These are phyloP conservation scores for Acanthamoeba lenticulata DNA, from an alignment of 208 protist species.

Conservation along the genomic window DNA sequence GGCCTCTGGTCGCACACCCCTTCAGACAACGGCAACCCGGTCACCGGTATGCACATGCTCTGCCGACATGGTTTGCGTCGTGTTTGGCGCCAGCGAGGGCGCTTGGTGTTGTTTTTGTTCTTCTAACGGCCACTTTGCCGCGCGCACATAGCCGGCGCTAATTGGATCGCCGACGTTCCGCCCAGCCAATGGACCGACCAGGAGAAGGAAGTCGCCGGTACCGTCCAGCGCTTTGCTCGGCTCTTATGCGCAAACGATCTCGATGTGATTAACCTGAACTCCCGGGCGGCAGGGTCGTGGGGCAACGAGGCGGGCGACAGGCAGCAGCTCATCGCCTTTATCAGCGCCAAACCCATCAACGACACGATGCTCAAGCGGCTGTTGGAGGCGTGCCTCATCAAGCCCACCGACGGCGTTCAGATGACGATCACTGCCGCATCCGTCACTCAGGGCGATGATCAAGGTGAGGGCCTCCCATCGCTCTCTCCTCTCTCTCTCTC, in stretches of 20 bases:
- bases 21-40: background rate
- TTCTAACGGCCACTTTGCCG: too few relatives aligned
- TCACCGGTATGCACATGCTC: background rate
- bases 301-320: background rate
- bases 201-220: background rate
- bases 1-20: slow-evolving; percentile 1
- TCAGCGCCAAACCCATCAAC: background rate
- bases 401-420: background rate
- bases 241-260: background rate
- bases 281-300: background rate
- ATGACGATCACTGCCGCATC: background rate
- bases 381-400: background rate
- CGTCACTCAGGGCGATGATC: background rate
- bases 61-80: background rate
- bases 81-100: too few relatives aligned
- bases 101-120: too few relatives aligned
- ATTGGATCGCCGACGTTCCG: background rate
- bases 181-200: background rate
- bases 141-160: background rate
- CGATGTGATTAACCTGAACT: background rate
- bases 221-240: background rate
- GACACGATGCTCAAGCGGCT: slow-evolving; percentile 8
- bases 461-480: too few relatives aligned
- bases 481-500: too few relatives aligned
- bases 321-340: background rate